Conservation (phyloP, 169 alveolate species). For the Babesia microti region DNA sequence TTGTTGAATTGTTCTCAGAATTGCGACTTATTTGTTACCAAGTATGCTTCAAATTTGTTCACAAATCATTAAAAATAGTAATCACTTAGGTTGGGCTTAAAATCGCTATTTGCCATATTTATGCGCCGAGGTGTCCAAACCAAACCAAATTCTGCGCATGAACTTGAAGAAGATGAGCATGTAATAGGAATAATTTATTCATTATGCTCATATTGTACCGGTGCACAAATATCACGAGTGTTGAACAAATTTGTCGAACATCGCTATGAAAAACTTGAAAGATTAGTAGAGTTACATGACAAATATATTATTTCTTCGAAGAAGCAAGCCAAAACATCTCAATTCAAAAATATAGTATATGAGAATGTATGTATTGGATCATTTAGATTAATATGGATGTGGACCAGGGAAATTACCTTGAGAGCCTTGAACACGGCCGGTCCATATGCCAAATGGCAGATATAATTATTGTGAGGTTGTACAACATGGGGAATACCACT, state of each 20-base stretch:
- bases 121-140: slow-evolving; percentile 47
- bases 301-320: slow-evolving; percentile 13
- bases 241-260: slow-evolving; percentile 61
- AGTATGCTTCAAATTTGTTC: slow-evolving; percentile 10
- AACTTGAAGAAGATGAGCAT: slow-evolving; percentile 44
- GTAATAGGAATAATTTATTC: slow-evolving; percentile 33
- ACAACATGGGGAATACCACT: slow-evolving; percentile 54
- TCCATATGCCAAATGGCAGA: slow-evolving; percentile 59
- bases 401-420: slow-evolving; percentile 49
- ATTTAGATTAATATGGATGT: slow-evolving; percentile 28
- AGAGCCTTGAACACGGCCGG: slow-evolving; percentile 63
- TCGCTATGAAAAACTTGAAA: slow-evolving; percentile 61
- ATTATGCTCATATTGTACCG: slow-evolving; percentile 34
- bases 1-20: slow-evolving; percentile 44
- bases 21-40: slow-evolving; percentile 43
- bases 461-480: slow-evolving; percentile 50
- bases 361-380: background rate
- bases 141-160: slow-evolving; percentile 31
- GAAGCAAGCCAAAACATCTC: slow-evolving; percentile 1
- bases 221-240: slow-evolving; percentile 50
- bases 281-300: slow-evolving; percentile 61
- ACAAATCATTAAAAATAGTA: slow-evolving; percentile 1
- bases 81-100: slow-evolving; percentile 38
- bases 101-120: slow-evolving; percentile 39
- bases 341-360: slow-evolving; percentile 4